Base-by-base conservation (phyloP, 2,329 filamentous ascomycete genomes). In the Pyrenophora graminea region DNA sequence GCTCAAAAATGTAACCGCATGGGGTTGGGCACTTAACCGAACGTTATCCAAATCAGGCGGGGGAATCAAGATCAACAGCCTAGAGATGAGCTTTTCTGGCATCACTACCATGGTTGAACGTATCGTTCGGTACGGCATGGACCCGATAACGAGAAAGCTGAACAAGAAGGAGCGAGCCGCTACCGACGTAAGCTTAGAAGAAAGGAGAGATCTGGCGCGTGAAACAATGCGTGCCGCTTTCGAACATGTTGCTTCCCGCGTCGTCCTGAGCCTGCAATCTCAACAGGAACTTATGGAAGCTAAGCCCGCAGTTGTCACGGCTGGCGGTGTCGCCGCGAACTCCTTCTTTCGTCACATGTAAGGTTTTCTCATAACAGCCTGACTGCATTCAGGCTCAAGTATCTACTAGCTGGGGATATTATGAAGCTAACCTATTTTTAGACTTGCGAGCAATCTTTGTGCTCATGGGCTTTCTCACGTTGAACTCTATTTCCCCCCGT, bases 321-420 rank as follows among this genome's bases (percentile, higher is more conserved):
- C 91, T 33, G 94, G 94, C 25, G 94, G 94, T 19, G 94, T 99
- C 6, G 94, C 93, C 6, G 87, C 89, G 44, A 97, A 97, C 72
- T 74, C 75, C 43, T 97, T 88, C 70, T 78, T 99, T 36, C 83
- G 86, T 70, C 82, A 86, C 63, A 81, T 97, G 45, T 68, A 56
- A 53, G 66, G 45, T 55, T 17, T 58, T 25, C 48, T 21, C 15
- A 38, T 17, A 25, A 10, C 33, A 2, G 27, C 27, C 27, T 30
- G 27, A 13, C 27, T 30, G 27, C 27, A 30, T 30, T 13, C 27
- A 30, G 27, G 27, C 27, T 30, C 27, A 30, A 30, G 27, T 13
- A 13, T 12, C 27, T 30, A 30, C 27, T 13, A 30, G 9, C 27
- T 30, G 27, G 10, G 27, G 10, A 12, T 4, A 4, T 12, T 30